Evolutionary conservation across 495 filamentous ascomycete genomes (phyloP).

Genomic region (Recurvomyces mirabilis): DNA sequence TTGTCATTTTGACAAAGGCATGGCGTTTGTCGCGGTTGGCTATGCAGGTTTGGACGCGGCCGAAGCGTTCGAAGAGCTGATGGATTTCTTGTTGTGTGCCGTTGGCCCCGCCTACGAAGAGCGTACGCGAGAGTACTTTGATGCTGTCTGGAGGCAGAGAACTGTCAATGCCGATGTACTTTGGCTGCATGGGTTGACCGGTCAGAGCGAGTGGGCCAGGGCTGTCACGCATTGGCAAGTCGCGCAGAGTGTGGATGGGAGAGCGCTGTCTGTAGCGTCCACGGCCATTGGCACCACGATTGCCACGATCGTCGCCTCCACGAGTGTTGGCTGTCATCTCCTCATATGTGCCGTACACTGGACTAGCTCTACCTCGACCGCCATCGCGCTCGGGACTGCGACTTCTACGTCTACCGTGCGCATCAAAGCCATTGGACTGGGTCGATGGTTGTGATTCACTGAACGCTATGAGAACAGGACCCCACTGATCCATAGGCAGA

Average conservation of each 20-base stretch:
- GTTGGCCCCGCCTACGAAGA: slow-evolving; percentile 93
- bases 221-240: slow-evolving; percentile 20
- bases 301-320: slow-evolving; percentile 17
- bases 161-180: slow-evolving; percentile 72
- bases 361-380: slow-evolving; percentile 43
- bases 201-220: slow-evolving; percentile 33
- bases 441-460: slow-evolving; percentile 6
- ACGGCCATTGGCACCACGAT: slow-evolving; percentile 22
- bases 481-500: slow-evolving; percentile 22
- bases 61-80: slow-evolving; percentile 63
- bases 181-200: slow-evolving; percentile 45
- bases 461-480: slow-evolving; percentile 17
- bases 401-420: slow-evolving; percentile 19
- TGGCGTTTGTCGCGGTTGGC: slow-evolving; percentile 96
- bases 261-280: slow-evolving; percentile 75
- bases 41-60: slow-evolving; percentile 89
- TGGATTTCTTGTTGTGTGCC: slow-evolving; percentile 72
- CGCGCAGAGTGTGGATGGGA: slow-evolving; percentile 44
- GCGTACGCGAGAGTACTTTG: slow-evolving; percentile 86
- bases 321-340: slow-evolving; percentile 18
- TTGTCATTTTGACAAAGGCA: slow-evolving; percentile 97
- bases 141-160: slow-evolving; percentile 62
- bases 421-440: slow-evolving; percentile 3
- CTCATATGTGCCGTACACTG: slow-evolving; percentile 50
- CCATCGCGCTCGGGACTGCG: slow-evolving; percentile 28